Evolutionary conservation across 805 yeast genomes (phyloP).

Genomic region (Naumovozyma castellii): DNA sequence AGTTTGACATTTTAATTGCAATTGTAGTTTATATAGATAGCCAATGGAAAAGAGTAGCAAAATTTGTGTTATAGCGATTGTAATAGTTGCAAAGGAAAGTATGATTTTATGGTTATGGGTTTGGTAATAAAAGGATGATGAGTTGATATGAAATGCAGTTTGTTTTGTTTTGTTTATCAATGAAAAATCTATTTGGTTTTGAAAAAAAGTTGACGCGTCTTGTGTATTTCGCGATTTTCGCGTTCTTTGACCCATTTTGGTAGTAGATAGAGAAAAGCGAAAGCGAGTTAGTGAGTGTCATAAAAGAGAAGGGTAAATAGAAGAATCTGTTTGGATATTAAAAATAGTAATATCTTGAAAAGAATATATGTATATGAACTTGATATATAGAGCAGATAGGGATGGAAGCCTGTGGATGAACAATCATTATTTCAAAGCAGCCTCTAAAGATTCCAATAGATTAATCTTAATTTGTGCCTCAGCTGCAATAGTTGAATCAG

Average conservation of each 20-base stretch:
- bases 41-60: background rate
- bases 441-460: constrained; percentile 88
- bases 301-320: too few species aligned
- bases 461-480: constrained; percentile 94
- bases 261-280: too few species aligned
- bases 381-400: background rate
- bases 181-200: background rate
- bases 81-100: too few species aligned
- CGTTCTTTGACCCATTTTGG: too few species aligned
- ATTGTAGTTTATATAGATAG: background rate
- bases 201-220: background rate
- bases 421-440: constrained; percentile 20
- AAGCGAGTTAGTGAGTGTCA: too few species aligned
- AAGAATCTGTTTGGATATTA: too few species aligned
- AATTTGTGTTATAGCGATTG: background rate
- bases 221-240: background rate
- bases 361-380: background rate
- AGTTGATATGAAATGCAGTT: background rate
- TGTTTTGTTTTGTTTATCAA: background rate
- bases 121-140: too few species aligned
- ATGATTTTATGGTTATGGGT: too few species aligned
- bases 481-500: constrained; percentile 84
- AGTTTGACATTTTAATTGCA: background rate
- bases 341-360: too few species aligned
- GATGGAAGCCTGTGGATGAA: background rate